Evolutionary conservation across 108 stramenopile species (phyloP), one percentile per base, ranked within the genome.

Genomic region (Skeletonema tropicum): DNA sequence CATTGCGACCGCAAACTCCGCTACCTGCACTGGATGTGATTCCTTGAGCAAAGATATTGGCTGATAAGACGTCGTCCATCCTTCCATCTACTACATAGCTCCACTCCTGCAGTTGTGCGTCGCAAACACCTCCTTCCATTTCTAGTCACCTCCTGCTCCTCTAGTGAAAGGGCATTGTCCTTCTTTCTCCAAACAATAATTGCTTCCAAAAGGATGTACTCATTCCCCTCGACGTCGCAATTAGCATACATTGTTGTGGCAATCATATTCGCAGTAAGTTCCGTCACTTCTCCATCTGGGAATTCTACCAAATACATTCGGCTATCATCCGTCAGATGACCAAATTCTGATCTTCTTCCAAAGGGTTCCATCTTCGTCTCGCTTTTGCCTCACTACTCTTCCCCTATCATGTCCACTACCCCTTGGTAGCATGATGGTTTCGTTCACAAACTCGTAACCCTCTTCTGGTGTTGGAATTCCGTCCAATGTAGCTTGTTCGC

Each of bases 31-130:
- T n/a, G n/a, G n/a, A n/a, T n/a, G n/a, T n/a, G n/a, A n/a, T n/a
- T n/a, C n/a, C n/a, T n/a, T n/a, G n/a, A n/a, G n/a, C n/a, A n/a
- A n/a, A n/a, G n/a, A n/a, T n/a, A n/a, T n/a, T 42, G 63, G 19
- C 74, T 79, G 64, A 79, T 60, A 80, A 31, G 59, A 59, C 1
- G 77, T 66, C 5, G 52, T 52, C 1, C 60, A 68, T 77, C 83
- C 74, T 61, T 70, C 82, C 74, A 85, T 67, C 77, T 70, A 64
- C 32, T 71, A 61, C 23, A 75, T 23, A 67, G 65, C 68, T 82
- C 36, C 85, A 62, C 74, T 12, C 83, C 83, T 36, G n/a, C 48
- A n/a, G 83, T 84, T 14, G 71, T 74, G 17, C 68, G 36, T 38
- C 21, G 17, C 2, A 38, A 19, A 30, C 21, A 41, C 46, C 36